phyloP scores from a whole-genome alignment of 805 yeast genomes.

The Myxozyma mucilagina region DNA sequence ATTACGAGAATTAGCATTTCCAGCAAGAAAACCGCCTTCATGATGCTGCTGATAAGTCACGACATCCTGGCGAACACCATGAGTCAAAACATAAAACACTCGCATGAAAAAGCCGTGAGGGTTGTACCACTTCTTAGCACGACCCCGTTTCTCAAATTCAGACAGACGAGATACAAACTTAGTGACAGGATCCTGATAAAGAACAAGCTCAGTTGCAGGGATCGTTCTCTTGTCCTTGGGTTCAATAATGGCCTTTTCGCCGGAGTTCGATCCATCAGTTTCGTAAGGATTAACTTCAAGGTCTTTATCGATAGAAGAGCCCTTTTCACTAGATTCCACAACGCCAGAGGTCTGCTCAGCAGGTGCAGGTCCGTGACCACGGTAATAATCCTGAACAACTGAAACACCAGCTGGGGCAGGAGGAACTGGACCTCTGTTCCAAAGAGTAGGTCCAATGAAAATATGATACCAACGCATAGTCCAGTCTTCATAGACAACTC shows the following conservation, averaged over 20 bases:
- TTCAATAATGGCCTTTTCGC: neutral
- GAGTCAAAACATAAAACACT: constrained; percentile 51
- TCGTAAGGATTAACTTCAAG: constrained; percentile 22
- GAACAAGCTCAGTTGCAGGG: neutral
- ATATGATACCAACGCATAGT: constrained; percentile 59
- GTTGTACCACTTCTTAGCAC: constrained; percentile 20
- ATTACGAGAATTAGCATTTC: constrained; percentile 42
- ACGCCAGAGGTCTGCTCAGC: constrained; percentile 5
- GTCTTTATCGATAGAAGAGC: constrained; percentile 18
- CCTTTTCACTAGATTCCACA: constrained; percentile 15
- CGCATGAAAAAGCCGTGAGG: constrained; percentile 19
- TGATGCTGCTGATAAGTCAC: constrained; percentile 41
- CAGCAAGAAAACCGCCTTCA: constrained; percentile 21
- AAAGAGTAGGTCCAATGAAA: constrained; percentile 61
- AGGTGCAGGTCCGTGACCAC: constrained; percentile 47
- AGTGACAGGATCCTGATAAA: neutral
- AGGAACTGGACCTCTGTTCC: constrained; percentile 58
- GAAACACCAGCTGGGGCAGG: constrained; percentile 63
- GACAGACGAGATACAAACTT: constrained; percentile 17
- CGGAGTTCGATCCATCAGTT: neutral
- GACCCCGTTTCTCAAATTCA: constrained; percentile 15
- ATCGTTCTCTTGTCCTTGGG: too few relatives aligned
- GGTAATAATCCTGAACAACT: constrained; percentile 63
- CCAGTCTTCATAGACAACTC: constrained; percentile 64
- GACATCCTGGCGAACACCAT: constrained; percentile 68